Evolutionary conservation across 768 basidiomycete genomes (phyloP), one percentile per base, ranked within the genome.

Genomic region (Tulasnella sp.): DNA sequence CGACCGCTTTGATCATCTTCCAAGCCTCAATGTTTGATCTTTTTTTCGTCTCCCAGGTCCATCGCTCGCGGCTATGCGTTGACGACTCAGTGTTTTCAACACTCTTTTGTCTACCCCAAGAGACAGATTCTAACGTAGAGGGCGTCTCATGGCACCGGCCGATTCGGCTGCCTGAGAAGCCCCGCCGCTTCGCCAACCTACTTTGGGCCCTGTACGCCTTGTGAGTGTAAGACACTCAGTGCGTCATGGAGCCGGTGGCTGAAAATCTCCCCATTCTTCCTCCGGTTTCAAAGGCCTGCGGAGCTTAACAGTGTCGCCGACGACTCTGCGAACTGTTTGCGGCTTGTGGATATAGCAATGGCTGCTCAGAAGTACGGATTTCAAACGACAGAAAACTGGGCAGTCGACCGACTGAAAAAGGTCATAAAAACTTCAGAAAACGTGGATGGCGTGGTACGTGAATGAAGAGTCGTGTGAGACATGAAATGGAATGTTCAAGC

Each of bases 161-260:
- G 31, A 59, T 59, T 46, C 45, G 42, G 17, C 49, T 59, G 30
- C 31, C 42, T 30, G 57, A 59, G 21, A 59, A 59, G 49, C 57
- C 57, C 24, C 46, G 49, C 19, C 46, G 57, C 9, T 59, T 59
- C 46, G 30, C 45, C 48, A 42, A 29, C 43, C 57, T 59, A 19
- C 49, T 59, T 9, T 59, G 57, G 57, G 57, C 57, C 29, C 22
- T 59, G 49, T 59, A 59, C 46, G 57, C 57, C 45, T 42, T 59
- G 57, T 59, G 34, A 59, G 57, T 59, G 29, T 31, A 41, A 31
- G 17, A 9, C 12, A 17, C 48, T 43, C 12, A 29, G 31, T 55
- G 31, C 34, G 34, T 38, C 34, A 38, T 15, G 5, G 34, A 38
- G 7, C 15, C 5, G 5, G 34, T 38, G 34, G 34, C 34, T 38